These are phyloP conservation scores for Ocimum tenuiflorum DNA, from an alignment of 257 asterid species.

Conservation along the genomic window DNA sequence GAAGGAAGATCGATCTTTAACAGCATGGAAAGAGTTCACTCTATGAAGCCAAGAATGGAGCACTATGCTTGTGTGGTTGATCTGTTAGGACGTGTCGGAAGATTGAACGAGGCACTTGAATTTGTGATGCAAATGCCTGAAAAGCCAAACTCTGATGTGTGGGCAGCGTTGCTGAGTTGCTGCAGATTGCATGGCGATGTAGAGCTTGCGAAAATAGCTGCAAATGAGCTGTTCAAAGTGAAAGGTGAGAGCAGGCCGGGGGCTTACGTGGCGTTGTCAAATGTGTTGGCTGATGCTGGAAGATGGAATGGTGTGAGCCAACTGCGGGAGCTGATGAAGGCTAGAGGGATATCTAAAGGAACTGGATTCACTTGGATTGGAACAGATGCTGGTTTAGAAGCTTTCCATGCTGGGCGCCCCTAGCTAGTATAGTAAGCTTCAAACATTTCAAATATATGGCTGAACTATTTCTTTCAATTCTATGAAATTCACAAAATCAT, in stretches of 20 bases:
- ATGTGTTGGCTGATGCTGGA: constrained; percentile 80
- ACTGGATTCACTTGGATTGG: constrained; percentile 90
- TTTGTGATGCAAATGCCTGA: constrained; percentile 59
- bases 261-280: constrained; percentile 73
- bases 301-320: constrained; percentile 75
- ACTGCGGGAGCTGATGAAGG: constrained; percentile 82
- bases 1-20: constrained; percentile 58
- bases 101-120: constrained; percentile 53
- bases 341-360: constrained; percentile 66
- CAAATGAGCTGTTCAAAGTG: constrained; percentile 61
- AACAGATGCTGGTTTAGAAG: constrained; percentile 51
- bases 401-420: constrained; percentile 54
- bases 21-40: constrained; percentile 48
- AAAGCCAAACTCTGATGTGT: constrained; percentile 68
- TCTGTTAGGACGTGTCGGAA: constrained; percentile 77
- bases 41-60: constrained; percentile 81
- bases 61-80: constrained; percentile 89
- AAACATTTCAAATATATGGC: neutral
- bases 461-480: neutral
- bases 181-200: constrained; percentile 73
- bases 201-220: constrained; percentile 76
- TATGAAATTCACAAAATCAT: no score
- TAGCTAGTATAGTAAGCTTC: neutral
- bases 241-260: constrained; percentile 51
- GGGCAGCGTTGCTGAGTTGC: constrained; percentile 83